Evolutionary conservation across 2,329 filamentous ascomycete species (phyloP).

Genomic region (Coniochaeta ligniaria): DNA sequence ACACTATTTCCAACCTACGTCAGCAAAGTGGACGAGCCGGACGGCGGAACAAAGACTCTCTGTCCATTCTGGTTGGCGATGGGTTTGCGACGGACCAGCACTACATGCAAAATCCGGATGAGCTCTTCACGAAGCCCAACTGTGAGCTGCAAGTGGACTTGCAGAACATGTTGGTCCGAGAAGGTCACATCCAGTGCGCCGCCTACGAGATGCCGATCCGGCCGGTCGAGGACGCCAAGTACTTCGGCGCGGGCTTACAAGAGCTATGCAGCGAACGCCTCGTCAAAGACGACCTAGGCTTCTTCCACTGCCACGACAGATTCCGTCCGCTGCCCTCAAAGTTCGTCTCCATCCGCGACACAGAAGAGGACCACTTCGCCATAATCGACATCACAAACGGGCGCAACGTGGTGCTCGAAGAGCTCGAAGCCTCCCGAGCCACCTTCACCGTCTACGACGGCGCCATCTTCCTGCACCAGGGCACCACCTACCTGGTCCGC

Average conservation of each 20-base stretch:
- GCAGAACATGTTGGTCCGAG: slow-evolving; percentile 82
- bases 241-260: slow-evolving; percentile 70
- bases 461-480: slow-evolving; percentile 94
- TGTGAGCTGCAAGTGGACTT: slow-evolving; percentile 85
- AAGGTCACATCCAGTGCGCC: slow-evolving; percentile 93
- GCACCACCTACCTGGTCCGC: slow-evolving; percentile 84
- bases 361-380: slow-evolving; percentile 84
- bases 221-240: slow-evolving; percentile 65
- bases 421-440: slow-evolving; percentile 91
- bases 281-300: slow-evolving; percentile 66
- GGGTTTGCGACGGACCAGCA: slow-evolving; percentile 87
- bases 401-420: slow-evolving; percentile 80
- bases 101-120: slow-evolving; percentile 94
- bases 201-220: slow-evolving; percentile 90
- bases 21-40: slow-evolving; percentile 94
- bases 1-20: slow-evolving; percentile 87
- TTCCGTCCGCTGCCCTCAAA: slow-evolving; percentile 81
- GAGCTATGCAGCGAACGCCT: slow-evolving; percentile 70
- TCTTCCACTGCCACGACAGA: slow-evolving; percentile 82
- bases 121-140: slow-evolving; percentile 88
- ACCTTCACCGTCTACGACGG: slow-evolving; percentile 96
- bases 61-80: slow-evolving; percentile 85
- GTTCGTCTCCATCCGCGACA: slow-evolving; percentile 82
- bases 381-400: slow-evolving; percentile 82
- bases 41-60: slow-evolving; percentile 83